Evolutionary conservation across 805 yeast genomes (phyloP).

Genomic region (Ogataea paraovalis): DNA sequence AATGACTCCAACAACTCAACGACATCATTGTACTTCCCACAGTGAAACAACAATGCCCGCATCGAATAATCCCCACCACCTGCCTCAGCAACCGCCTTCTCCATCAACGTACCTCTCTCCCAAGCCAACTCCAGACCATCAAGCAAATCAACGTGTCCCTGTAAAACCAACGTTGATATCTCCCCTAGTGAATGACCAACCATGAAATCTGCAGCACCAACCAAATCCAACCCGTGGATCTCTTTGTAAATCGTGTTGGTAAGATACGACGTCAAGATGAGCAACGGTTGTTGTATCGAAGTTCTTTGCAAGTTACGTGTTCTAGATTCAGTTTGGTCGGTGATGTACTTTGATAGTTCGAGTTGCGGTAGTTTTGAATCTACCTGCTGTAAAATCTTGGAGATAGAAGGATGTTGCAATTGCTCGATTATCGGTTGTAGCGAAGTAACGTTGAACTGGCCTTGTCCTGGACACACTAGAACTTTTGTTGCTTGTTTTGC

Average conservation of each 20-base stretch:
- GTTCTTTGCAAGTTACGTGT: conserved; percentile 19
- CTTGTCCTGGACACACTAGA: conserved; percentile 2
- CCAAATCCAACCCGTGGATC: conserved; percentile 19
- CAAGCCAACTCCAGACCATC: conserved; percentile 25
- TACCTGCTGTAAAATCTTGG: not conserved
- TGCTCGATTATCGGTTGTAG: not conserved
- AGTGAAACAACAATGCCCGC: conserved; percentile 30
- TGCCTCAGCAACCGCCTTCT: conserved; percentile 14
- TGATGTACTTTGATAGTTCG: not conserved
- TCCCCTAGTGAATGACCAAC: conserved; percentile 37
- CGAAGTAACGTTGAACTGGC: not conserved
- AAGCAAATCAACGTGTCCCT: conserved; percentile 22
- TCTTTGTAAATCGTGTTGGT: conserved; percentile 15
- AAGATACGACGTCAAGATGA: conserved; percentile 26
- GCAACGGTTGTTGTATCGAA: conserved; percentile 31
- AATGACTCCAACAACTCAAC: conserved; percentile 12
- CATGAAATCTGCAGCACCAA: conserved; percentile 19
- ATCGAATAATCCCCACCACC: conserved; percentile 29
- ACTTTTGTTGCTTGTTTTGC: not conserved
- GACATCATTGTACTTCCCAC: conserved; percentile 19
- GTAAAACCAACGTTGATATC: conserved; percentile 27
- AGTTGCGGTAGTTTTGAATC: not conserved
- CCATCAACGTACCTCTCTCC: conserved; percentile 32
- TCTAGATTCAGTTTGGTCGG: not conserved
- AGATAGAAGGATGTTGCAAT: not conserved